Evolutionary conservation across 83 land plant genomes (phyloP).

Genomic region (Thuja plicata): DNA sequence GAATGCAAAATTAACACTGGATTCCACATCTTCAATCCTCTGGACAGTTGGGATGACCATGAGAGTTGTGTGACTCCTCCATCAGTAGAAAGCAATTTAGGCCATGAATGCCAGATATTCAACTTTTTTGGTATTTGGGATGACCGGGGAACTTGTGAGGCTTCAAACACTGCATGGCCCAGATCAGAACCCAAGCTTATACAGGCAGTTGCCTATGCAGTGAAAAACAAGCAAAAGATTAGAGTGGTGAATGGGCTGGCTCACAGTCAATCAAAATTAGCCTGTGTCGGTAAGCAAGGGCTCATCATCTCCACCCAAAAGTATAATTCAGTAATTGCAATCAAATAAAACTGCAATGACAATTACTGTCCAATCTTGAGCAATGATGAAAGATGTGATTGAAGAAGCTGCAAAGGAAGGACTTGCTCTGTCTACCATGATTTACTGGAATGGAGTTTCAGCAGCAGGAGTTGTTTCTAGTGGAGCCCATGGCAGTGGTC

Average conservation of each 20-base stretch:
- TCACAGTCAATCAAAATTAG: constrained; percentile 2
- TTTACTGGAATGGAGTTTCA: constrained; percentile 23
- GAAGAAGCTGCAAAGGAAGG: constrained; percentile 16
- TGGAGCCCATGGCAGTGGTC: constrained; percentile 26
- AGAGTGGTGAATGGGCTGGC: constrained; percentile 9
- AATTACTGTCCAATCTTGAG: background rate
- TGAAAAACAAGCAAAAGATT: constrained; percentile 9
- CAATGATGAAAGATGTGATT: background rate
- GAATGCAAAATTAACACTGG: background rate
- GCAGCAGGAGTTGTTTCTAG: constrained; percentile 18
- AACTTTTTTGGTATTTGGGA: too few relatives aligned
- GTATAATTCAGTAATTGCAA: background rate
- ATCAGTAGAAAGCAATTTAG: too few relatives aligned
- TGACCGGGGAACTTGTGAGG: background rate
- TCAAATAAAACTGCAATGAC: background rate
- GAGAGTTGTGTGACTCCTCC: background rate
- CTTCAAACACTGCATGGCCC: background rate
- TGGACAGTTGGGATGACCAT: constrained; percentile 18
- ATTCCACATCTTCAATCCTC: background rate
- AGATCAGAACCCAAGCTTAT: background rate
- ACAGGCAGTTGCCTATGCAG: constrained; percentile 16
- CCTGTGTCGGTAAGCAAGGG: background rate
- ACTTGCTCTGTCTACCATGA: constrained; percentile 14
- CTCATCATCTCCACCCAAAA: background rate
- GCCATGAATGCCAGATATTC: too few relatives aligned